phyloP scores from a whole-genome alignment of 805 yeast species.

The Isabelozyma heimii region DNA sequence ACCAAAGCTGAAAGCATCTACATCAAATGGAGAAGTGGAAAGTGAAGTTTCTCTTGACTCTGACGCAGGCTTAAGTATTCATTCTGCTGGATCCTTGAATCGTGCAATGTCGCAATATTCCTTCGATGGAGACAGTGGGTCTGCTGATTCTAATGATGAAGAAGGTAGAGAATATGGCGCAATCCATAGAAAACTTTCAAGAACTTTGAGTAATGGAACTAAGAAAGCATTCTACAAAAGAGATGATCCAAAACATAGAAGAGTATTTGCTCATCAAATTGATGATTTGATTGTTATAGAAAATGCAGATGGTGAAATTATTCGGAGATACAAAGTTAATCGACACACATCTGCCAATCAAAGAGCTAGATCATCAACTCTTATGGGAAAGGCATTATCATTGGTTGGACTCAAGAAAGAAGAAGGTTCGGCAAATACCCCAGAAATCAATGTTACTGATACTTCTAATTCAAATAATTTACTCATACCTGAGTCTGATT shows the following conservation, averaged over 20 bases:
- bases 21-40: constrained; percentile 1
- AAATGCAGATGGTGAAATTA: constrained; percentile 86
- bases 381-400: constrained; percentile 47
- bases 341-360: constrained; percentile 36
- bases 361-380: constrained; percentile 39
- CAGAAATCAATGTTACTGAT: constrained; percentile 7
- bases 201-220: constrained; percentile 9
- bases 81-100: constrained; percentile 39
- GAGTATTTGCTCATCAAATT: constrained; percentile 71
- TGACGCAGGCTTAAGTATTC: constrained; percentile 27
- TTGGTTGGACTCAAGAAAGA: constrained; percentile 50
- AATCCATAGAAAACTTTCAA: constrained; percentile 8
- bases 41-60: neutral
- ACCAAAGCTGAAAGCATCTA: neutral
- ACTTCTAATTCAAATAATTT: constrained; percentile 3
- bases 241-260: constrained; percentile 27
- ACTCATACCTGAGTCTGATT: constrained; percentile 10
- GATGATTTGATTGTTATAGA: constrained; percentile 81
- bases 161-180: constrained; percentile 5
- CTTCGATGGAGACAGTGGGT: constrained; percentile 11
- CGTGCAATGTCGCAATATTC: constrained; percentile 35
- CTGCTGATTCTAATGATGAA: constrained; percentile 1
- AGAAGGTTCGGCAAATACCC: constrained; percentile 5
- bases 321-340: constrained; percentile 77
- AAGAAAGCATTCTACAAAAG: constrained; percentile 28